A percentile compares a stretch with the other conserved stretches of the same genome.
Conservation (phyloP, 2,329 filamentous ascomycete genomes). For the Cordyceps fumosorosea region DNA sequence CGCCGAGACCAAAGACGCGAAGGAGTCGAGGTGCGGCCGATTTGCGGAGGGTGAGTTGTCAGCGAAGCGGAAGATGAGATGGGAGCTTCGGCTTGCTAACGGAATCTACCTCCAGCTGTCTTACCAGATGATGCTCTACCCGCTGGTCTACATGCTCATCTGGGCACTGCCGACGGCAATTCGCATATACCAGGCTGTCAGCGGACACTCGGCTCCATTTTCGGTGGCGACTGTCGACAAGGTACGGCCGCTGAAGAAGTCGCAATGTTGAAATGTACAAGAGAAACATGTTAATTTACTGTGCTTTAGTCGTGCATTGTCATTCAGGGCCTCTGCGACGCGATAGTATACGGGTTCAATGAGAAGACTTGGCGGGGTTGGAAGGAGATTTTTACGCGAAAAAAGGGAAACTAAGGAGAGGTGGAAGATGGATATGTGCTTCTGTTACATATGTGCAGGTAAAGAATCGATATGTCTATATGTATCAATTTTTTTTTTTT, state of each 20-base stretch:
- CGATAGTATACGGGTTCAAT: conserved; percentile 29
- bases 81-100: neutral
- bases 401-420: neutral
- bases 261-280: neutral
- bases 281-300: neutral
- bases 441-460: no score
- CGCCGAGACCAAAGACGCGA: neutral
- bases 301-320: conserved; percentile 30
- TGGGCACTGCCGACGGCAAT: conserved; percentile 35
- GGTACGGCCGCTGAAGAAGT: neutral
- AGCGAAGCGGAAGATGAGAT: neutral
- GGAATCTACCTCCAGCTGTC: conserved; percentile 24
- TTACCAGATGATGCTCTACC: conserved; percentile 36
- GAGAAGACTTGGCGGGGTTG: conserved; percentile 9
- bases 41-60: conserved; percentile 19
- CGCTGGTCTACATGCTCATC: conserved; percentile 33
- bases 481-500: no score
- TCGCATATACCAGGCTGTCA: conserved; percentile 33
- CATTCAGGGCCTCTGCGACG: conserved; percentile 33
- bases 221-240: conserved; percentile 29
- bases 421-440: no score
- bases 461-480: no score
- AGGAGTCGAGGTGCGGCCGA: conserved; percentile 5
- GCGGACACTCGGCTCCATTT: conserved; percentile 28
- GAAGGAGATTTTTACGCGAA: conserved; percentile 10